Evolutionary conservation across 371 early-diverging fungal species (phyloP).

Genomic region (Mortierella sp.): DNA sequence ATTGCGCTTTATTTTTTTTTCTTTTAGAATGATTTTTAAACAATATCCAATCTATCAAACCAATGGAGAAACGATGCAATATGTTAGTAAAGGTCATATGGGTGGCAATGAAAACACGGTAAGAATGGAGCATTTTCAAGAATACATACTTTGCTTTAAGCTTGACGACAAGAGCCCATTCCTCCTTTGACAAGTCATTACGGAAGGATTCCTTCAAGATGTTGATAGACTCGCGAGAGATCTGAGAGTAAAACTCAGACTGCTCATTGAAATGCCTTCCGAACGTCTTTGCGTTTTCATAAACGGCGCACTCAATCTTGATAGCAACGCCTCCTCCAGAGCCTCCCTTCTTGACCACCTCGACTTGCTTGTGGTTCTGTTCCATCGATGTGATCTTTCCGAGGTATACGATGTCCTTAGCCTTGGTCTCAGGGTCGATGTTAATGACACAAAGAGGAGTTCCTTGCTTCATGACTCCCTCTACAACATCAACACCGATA

Average conservation of each 20-base stretch:
- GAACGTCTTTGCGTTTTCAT: constrained; percentile 91
- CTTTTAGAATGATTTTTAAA: constrained; percentile 21
- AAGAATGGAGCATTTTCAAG: background rate
- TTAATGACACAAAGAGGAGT: constrained; percentile 97
- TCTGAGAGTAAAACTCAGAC: constrained; percentile 83
- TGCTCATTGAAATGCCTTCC: constrained; percentile 97
- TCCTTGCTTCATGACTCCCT: constrained; percentile 93
- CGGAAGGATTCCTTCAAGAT: constrained; percentile 97
- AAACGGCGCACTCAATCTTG: constrained; percentile 93
- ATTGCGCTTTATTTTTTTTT: constrained; percentile 7
- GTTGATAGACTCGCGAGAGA: constrained; percentile 97
- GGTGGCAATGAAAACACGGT: background rate
- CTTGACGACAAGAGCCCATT: constrained; percentile 90
- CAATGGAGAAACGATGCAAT: background rate
- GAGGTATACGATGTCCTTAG: constrained; percentile 78
- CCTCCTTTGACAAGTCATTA: constrained; percentile 94
- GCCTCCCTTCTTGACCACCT: constrained; percentile 88
- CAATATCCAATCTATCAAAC: constrained; percentile 39
- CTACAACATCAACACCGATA: constrained; percentile 97
- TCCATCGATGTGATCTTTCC: constrained; percentile 98
- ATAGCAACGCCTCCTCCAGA: constrained; percentile 95
- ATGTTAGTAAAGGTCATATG: background rate
- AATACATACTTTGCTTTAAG: constrained; percentile 72
- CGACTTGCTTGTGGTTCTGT: constrained; percentile 93
- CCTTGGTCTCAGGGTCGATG: constrained; percentile 81